These are phyloP conservation scores for Rasamsonia emersonii DNA, from an alignment of 2,329 filamentous ascomycete species.

Conservation along the genomic window DNA sequence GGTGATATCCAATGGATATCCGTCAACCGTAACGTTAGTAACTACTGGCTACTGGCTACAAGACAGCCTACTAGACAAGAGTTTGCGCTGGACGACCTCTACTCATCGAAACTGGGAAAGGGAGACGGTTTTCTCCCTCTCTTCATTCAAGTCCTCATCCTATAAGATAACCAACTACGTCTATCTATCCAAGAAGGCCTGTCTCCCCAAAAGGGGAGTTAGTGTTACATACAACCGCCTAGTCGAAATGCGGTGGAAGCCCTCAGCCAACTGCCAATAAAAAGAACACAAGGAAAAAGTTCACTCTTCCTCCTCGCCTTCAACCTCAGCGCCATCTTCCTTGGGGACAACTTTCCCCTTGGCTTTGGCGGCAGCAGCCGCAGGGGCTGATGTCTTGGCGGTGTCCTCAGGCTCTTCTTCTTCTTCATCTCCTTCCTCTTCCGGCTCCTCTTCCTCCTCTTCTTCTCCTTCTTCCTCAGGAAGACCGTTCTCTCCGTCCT, in stretches of 20 bases:
- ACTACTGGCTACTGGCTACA: too few relatives aligned
- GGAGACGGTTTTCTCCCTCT: background rate
- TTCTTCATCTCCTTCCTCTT: constrained; percentile 12
- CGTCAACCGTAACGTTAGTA: too few relatives aligned
- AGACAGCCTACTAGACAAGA: too few relatives aligned
- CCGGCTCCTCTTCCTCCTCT: constrained; percentile 9
- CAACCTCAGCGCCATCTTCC: constrained; percentile 12
- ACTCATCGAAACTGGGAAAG: too few relatives aligned
- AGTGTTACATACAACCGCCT: too few relatives aligned
- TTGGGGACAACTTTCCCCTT: constrained; percentile 10
- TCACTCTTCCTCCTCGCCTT: constrained; percentile 12
- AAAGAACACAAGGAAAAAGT: background rate
- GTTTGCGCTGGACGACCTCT: too few relatives aligned
- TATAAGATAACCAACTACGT: background rate
- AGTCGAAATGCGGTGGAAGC: too few relatives aligned
- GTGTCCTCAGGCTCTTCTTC: constrained; percentile 12
- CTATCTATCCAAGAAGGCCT: background rate
- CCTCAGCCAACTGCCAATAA: too few relatives aligned
- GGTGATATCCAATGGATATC: too few relatives aligned
- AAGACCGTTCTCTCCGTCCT: constrained; percentile 20
- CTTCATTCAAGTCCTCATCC: background rate
- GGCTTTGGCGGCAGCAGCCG: constrained; percentile 13
- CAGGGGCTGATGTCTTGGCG: constrained; percentile 20
- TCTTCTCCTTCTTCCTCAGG: constrained; percentile 11
- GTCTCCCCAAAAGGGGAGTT: background rate